phyloP scores from a whole-genome alignment of 495 filamentous ascomycete genomes.

The Melanomma pulvis-pyrius region DNA sequence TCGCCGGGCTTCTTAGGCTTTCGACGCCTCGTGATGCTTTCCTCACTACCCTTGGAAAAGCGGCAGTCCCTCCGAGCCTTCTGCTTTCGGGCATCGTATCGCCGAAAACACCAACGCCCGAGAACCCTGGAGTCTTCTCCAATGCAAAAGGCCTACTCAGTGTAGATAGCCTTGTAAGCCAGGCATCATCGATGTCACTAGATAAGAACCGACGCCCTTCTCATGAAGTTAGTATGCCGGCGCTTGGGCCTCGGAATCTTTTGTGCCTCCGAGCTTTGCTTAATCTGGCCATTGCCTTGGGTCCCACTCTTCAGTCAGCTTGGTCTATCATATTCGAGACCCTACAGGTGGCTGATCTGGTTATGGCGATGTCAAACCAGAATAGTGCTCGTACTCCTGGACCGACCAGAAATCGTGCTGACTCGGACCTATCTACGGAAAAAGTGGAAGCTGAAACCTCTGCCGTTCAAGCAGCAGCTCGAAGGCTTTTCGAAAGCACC shows the following conservation, averaged over 20 bases:
- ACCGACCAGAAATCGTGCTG: conserved; percentile 8
- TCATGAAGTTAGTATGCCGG: conserved; percentile 53
- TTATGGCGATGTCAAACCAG: conserved; percentile 61
- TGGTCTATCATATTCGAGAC: conserved; percentile 93
- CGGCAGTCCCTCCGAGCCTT: conserved; percentile 80
- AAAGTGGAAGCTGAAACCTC: conserved; percentile 75
- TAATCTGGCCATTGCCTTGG: conserved; percentile 92
- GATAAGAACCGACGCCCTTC: conserved; percentile 59
- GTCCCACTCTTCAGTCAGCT: conserved; percentile 78
- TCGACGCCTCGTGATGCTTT: conserved; percentile 90
- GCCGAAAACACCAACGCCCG: conserved; percentile 51
- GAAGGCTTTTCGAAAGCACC: conserved; percentile 85
- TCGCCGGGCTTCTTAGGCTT: conserved; percentile 83
- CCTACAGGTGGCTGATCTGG: conserved; percentile 84
- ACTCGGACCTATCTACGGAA: conserved; percentile 50
- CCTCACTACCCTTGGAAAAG: conserved; percentile 88
- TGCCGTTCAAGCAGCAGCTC: conserved; percentile 86
- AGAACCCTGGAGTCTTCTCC: conserved; percentile 57
- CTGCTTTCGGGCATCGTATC: conserved; percentile 61
- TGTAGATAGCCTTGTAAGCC: conserved; percentile 63
- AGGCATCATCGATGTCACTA: conserved; percentile 47
- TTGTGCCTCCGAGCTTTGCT: conserved; percentile 86
- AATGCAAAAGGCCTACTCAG: conserved; percentile 67
- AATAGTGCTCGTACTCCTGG: conserved; percentile 12
- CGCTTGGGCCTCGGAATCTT: conserved; percentile 84